Evolutionary conservation across 306 rosid species (phyloP).

Genomic region (Dalbergia cochinchinensis): DNA sequence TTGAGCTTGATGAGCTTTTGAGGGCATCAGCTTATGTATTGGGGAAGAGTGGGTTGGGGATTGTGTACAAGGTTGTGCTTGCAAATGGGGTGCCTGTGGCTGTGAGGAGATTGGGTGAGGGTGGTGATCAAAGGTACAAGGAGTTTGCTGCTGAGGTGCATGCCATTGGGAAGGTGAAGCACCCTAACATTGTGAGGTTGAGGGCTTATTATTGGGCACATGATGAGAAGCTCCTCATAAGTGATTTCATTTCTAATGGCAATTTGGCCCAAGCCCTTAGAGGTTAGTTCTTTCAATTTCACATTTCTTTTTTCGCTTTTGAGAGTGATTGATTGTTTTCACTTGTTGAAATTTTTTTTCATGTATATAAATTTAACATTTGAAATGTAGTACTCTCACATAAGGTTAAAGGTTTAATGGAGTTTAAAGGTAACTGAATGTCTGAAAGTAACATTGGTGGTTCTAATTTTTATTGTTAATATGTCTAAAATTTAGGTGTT

Average conservation of each 20-base stretch:
- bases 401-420: no score
- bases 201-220: slow-evolving; percentile 98
- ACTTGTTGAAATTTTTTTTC: not conserved
- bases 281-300: slow-evolving; percentile 59
- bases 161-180: slow-evolving; percentile 90
- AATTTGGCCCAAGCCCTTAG: slow-evolving; percentile 78
- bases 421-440: no score
- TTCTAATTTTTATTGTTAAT: not conserved
- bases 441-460: no score
- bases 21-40: slow-evolving; percentile 94
- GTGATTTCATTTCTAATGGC: slow-evolving; percentile 92
- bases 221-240: slow-evolving; percentile 94
- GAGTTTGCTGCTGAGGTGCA: slow-evolving; percentile 89
- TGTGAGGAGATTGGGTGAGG: slow-evolving; percentile 94
- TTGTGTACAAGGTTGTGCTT: slow-evolving; percentile 93
- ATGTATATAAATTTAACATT: not conserved
- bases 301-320: not conserved
- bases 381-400: not conserved
- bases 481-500: not conserved
- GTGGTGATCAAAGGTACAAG: slow-evolving; percentile 91
- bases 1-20: slow-evolving; percentile 91
- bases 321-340: slow-evolving; percentile 5
- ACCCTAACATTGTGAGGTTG: slow-evolving; percentile 83
- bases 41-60: slow-evolving; percentile 98
- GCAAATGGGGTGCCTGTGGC: slow-evolving; percentile 97